These are phyloP conservation scores for Mallotus japonicus DNA, from an alignment of 441 rosid genomes.

Conservation along the genomic window DNA sequence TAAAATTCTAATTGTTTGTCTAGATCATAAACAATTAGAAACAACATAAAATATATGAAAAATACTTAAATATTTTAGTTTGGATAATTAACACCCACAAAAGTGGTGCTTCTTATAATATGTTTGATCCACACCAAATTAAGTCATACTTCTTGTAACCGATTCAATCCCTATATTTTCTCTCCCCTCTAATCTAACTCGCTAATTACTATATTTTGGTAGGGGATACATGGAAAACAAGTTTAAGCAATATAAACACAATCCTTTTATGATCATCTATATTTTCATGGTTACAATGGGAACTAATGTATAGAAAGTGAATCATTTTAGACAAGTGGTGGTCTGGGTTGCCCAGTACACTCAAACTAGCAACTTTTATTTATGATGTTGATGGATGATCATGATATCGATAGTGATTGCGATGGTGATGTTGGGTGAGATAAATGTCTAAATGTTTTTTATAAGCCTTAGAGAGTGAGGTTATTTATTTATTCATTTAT, in stretches of 20 bases:
- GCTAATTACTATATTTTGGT: too few species aligned
- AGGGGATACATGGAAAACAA: background rate
- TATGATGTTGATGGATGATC: conserved; percentile 43
- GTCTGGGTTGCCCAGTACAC: conserved; percentile 16
- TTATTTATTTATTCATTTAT: background rate
- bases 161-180: too few species aligned
- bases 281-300: background rate
- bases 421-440: conserved; percentile 17
- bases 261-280: background rate
- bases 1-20: too few species aligned
- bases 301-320: background rate
- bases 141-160: too few species aligned
- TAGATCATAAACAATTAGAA: too few species aligned
- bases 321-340: background rate
- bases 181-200: too few species aligned
- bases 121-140: too few species aligned
- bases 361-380: conserved; percentile 29
- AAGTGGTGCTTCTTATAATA: too few species aligned
- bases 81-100: too few species aligned
- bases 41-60: too few species aligned
- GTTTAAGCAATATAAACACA: background rate
- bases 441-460: conserved; percentile 21
- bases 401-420: background rate
- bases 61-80: too few species aligned
- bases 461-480: conserved; percentile 17